phyloP scores from a whole-genome alignment of 176 grass and related monocot species.

The Aegilops speltoides region DNA sequence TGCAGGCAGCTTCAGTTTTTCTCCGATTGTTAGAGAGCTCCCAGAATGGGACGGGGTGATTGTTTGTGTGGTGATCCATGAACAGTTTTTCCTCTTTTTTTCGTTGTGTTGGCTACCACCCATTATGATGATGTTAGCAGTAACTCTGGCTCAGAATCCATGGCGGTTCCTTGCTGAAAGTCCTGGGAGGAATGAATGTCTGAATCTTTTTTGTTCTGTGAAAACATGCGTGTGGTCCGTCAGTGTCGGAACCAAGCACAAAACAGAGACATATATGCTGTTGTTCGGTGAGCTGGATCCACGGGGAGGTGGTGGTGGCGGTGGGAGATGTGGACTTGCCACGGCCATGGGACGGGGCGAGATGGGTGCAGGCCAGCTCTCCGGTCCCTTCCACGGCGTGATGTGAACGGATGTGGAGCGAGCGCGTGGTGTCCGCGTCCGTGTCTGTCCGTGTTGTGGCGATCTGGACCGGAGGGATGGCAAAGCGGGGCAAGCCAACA shows the following conservation, averaged over 20 bases:
- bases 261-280: neutral
- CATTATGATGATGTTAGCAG: neutral
- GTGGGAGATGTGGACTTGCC: neutral
- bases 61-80: neutral
- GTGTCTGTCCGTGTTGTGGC: neutral
- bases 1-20: constrained; percentile 22
- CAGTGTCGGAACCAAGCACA: neutral
- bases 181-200: neutral
- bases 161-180: neutral
- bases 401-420: neutral
- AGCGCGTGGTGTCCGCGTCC: neutral
- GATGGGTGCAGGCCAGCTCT: neutral
- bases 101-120: neutral
- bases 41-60: neutral
- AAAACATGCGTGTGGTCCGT: neutral
- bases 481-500: no score
- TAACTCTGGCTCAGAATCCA: neutral
- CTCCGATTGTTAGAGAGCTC: neutral
- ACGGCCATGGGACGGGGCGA: no score
- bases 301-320: neutral
- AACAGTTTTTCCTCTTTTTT: neutral
- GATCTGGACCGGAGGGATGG: neutral
- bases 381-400: neutral
- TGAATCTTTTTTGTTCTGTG: neutral
- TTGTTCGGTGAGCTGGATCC: neutral